Percentiles rank a stretch among this genome's conserved stretches.
Evolutionary conservation across 169 alveolate genomes (phyloP).

Genomic region (Prorocentrum cordatum): DNA sequence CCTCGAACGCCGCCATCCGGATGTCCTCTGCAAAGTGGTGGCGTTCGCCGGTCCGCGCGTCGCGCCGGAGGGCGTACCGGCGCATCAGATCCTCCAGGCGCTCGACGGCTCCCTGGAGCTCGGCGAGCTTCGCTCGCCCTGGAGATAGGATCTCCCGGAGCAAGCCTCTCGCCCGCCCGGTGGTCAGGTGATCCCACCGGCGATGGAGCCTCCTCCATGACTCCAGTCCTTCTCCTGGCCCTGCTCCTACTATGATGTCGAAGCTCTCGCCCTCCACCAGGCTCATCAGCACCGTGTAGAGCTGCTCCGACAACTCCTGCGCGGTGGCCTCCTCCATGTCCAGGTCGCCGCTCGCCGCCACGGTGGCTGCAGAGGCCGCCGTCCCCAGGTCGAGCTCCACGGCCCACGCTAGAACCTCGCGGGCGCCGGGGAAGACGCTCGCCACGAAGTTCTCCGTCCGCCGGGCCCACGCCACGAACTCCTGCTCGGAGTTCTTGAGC

Average conservation of each 20-base stretch:
- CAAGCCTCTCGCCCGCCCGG: not conserved
- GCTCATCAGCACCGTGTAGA: not conserved
- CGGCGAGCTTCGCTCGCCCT: not conserved
- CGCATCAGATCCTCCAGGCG: not conserved
- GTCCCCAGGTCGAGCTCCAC: not conserved
- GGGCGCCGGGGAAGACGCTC: not conserved
- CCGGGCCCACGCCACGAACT: not conserved
- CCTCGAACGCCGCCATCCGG: not conserved
- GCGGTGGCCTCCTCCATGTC: not conserved
- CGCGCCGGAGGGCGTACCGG: not conserved
- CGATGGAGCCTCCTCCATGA: not conserved
- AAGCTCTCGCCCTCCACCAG: not conserved
- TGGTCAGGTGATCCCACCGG: not conserved
- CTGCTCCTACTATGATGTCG: not conserved
- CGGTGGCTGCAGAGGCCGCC: not conserved
- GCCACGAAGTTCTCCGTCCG: not conserved
- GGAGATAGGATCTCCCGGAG: not conserved
- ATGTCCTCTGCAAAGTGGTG: not conserved
- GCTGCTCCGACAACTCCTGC: not conserved
- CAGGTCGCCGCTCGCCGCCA: not conserved
- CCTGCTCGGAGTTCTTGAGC: not conserved
- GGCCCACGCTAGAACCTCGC: not conserved
- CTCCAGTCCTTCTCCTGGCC: not conserved
- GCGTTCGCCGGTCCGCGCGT: not conserved
- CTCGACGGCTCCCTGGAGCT: not conserved